A percentile compares a stretch with the other conserved stretches of the same genome.
phyloP scores from a whole-genome alignment of 1,284 basidiomycete genomes.

The Pseudozyma flocculosa region DNA sequence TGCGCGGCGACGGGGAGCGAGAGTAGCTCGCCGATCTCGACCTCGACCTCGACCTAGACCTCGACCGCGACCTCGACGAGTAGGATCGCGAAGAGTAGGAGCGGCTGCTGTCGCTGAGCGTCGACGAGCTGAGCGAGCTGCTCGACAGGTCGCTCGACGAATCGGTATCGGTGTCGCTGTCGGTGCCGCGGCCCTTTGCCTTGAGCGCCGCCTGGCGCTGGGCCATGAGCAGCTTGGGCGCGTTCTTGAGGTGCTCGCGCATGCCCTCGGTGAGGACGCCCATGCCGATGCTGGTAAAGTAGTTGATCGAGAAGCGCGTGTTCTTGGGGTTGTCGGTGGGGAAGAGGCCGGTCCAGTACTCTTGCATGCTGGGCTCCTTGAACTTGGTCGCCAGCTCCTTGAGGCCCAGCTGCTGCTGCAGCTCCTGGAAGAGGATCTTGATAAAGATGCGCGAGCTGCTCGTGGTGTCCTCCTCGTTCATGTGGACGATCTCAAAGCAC shows the following conservation, averaged over 20 bases:
- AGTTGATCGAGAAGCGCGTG: slow-evolving; percentile 96
- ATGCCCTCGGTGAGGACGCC: slow-evolving; percentile 91
- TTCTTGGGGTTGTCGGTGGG: slow-evolving; percentile 94
- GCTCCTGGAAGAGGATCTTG: slow-evolving; percentile 92
- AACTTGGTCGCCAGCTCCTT: slow-evolving; percentile 79
- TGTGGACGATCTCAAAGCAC: slow-evolving; percentile 77
- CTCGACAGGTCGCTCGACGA: slow-evolving; percentile 23
- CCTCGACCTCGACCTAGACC: too few relatives aligned
- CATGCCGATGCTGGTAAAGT: slow-evolving; percentile 83
- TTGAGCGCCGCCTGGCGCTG: slow-evolving; percentile 68
- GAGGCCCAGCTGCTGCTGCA: slow-evolving; percentile 89
- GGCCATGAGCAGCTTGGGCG: slow-evolving; percentile 85
- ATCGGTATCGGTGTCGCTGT: slow-evolving; percentile 24
- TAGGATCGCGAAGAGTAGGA: slow-evolving; percentile 21
- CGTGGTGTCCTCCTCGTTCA: slow-evolving; percentile 98
- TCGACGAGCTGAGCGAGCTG: slow-evolving; percentile 20
- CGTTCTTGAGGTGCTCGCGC: slow-evolving; percentile 94
- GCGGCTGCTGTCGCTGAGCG: slow-evolving; percentile 12
- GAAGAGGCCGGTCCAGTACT: slow-evolving; percentile 81
- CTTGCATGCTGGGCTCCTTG: slow-evolving; percentile 64
- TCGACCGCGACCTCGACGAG: slow-evolving; percentile 5
- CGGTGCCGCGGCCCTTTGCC: slow-evolving; percentile 17
- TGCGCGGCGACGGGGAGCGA: slow-evolving; percentile 16
- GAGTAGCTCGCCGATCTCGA: slow-evolving; percentile 13
- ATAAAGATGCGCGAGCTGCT: slow-evolving; percentile 94